phyloP scores from a whole-genome alignment of 768 basidiomycete species.

The Mycena olivaceomarginata region DNA sequence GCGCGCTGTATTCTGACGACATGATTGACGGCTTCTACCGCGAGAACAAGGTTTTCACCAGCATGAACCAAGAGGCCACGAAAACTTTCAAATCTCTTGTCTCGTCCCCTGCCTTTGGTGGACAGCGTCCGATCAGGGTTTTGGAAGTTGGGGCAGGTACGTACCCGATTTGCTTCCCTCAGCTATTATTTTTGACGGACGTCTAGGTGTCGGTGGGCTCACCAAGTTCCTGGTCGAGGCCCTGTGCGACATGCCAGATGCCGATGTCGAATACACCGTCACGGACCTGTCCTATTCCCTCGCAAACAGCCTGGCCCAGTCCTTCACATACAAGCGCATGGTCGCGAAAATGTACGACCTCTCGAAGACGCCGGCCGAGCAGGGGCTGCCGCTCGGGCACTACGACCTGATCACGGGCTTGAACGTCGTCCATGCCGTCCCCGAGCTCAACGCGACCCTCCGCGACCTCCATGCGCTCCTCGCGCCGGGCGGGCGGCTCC shows the following conservation, averaged over 20 bases:
- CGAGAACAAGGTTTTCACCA: constrained; percentile 34
- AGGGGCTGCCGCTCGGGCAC: constrained; percentile 32
- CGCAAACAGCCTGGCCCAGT: constrained; percentile 30
- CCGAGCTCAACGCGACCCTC: constrained; percentile 31
- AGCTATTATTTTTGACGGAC: neutral
- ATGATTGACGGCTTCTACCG: constrained; percentile 38
- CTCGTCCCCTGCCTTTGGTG: constrained; percentile 33
- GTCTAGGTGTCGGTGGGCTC: constrained; percentile 33
- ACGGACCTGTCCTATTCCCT: constrained; percentile 29
- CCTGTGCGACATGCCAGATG: constrained; percentile 36
- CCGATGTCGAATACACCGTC: constrained; percentile 39
- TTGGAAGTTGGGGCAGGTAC: constrained; percentile 34
- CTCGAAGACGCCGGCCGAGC: constrained; percentile 31
- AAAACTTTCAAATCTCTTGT: constrained; percentile 34
- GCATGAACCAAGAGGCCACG: constrained; percentile 36
- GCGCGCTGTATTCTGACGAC: constrained; percentile 33
- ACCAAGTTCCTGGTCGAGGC: constrained; percentile 38
- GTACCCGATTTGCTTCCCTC: neutral
- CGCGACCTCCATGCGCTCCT: constrained; percentile 28
- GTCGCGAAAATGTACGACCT: constrained; percentile 38
- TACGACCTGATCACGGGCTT: constrained; percentile 35
- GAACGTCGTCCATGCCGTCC: constrained; percentile 33
- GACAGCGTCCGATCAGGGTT: constrained; percentile 35
- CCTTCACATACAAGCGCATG: constrained; percentile 33
- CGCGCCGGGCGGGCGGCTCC: constrained; percentile 28